Percentiles rank a stretch among this genome's conserved stretches.
Evolutionary conservation across 768 basidiomycete genomes (phyloP).

Genomic region (Phlebiopsis flavidoalba): DNA sequence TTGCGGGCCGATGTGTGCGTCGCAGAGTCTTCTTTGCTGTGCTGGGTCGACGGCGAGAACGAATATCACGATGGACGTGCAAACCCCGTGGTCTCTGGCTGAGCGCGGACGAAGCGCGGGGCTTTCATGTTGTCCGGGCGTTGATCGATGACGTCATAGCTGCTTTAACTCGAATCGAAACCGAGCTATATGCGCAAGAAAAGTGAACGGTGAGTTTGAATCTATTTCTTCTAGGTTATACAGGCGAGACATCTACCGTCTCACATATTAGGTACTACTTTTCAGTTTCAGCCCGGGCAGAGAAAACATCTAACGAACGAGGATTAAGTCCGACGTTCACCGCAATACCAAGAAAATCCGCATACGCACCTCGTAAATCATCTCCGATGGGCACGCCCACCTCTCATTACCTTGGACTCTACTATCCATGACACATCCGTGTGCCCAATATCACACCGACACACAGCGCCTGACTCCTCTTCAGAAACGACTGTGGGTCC

Average conservation of each 20-base stretch:
- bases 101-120: no score
- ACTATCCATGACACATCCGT: slow-evolving; percentile 52
- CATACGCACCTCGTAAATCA: slow-evolving; percentile 52
- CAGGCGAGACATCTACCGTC: neutral
- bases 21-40: neutral
- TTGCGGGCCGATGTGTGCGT: neutral
- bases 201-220: neutral
- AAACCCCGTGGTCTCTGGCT: no score
- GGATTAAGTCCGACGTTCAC: neutral
- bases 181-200: neutral
- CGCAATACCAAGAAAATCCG: neutral
- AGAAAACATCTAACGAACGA: slow-evolving; percentile 42
- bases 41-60: neutral
- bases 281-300: slow-evolving; percentile 39
- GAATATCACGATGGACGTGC: no score
- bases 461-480: slow-evolving; percentile 53
- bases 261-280: neutral
- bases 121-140: no score
- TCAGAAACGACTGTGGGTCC: slow-evolving; percentile 65
- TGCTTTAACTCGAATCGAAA: neutral
- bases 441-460: slow-evolving; percentile 61
- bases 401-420: slow-evolving; percentile 49
- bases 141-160: no score
- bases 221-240: neutral
- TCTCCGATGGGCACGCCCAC: slow-evolving; percentile 60